A percentile compares a stretch with the other conserved stretches of the same genome.
Conservation (phyloP, 2,329 filamentous ascomycete species). For the Ophiostoma tasmaniense region DNA sequence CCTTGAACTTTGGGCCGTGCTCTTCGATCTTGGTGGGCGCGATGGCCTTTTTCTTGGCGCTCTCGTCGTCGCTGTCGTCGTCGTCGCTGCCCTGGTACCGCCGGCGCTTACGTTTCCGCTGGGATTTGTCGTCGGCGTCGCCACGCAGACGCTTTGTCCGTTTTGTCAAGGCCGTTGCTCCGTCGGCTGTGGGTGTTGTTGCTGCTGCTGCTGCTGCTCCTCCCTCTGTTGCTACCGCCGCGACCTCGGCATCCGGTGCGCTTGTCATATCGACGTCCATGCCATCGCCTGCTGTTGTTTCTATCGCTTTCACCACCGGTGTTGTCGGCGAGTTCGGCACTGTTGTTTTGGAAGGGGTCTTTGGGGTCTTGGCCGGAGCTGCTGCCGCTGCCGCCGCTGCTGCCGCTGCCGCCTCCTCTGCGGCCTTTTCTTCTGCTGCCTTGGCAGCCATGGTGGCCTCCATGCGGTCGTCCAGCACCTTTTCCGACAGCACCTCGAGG, state of each 20-base stretch:
- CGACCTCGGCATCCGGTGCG: conserved; percentile 20
- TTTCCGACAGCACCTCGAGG: conserved; percentile 19
- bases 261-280: conserved; percentile 34
- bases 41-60: conserved; percentile 31
- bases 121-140: conserved; percentile 16
- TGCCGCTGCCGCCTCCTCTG: neutral
- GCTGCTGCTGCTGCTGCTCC: conserved; percentile 19
- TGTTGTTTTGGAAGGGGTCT: neutral
- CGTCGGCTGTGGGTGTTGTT: neutral
- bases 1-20: conserved; percentile 56
- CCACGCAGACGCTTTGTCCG: neutral
- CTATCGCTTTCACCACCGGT: neutral
- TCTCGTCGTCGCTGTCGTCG: conserved; percentile 8
- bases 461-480: conserved; percentile 17
- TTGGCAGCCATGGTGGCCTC: conserved; percentile 5
- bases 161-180: neutral
- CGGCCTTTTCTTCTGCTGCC: conserved; percentile 2
- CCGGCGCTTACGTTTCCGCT: conserved; percentile 17
- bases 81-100: conserved; percentile 12
- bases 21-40: conserved; percentile 52
- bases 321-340: neutral
- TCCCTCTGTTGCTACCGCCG: conserved; percentile 20
- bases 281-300: neutral
- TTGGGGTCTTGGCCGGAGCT: neutral
- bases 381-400: neutral